phyloP scores from a whole-genome alignment of 2,329 filamentous ascomycete genomes.

The Calonectria hawksworthii region DNA sequence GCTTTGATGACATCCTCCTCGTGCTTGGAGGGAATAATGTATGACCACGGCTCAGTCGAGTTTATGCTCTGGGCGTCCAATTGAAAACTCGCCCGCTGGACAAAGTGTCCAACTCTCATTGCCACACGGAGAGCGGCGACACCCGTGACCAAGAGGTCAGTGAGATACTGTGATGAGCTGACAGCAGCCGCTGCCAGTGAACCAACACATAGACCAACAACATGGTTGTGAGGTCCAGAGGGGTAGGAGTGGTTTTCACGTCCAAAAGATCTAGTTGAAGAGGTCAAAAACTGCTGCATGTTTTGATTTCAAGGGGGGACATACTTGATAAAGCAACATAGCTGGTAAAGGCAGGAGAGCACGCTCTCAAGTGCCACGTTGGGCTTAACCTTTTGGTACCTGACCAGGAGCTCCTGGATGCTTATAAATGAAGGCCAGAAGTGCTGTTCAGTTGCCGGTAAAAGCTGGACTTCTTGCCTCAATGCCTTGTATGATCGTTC shows the following conservation, averaged over 20 bases:
- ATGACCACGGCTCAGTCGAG: slow-evolving; percentile 1
- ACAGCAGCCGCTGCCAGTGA: slow-evolving; percentile 10
- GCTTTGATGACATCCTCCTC: not conserved
- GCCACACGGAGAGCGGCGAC: slow-evolving; percentile 6
- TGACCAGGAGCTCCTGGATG: slow-evolving; percentile 2
- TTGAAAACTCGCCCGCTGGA: not conserved
- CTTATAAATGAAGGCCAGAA: slow-evolving; percentile 5
- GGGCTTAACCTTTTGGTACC: slow-evolving; percentile 9
- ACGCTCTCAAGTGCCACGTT: slow-evolving; percentile 3
- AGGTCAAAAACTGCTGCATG: not conserved
- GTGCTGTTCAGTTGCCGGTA: slow-evolving; percentile 2
- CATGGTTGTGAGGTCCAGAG: slow-evolving; percentile 7
- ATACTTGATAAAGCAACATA: slow-evolving; percentile 10
- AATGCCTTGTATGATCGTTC: slow-evolving; percentile 9
- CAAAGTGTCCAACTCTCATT: slow-evolving; percentile 2
- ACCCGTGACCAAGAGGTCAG: slow-evolving; percentile 9
- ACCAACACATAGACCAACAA: slow-evolving; percentile 4
- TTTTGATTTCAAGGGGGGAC: not conserved
- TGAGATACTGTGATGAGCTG: slow-evolving; percentile 6
- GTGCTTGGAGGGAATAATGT: slow-evolving; percentile 1
- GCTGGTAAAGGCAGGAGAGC: slow-evolving; percentile 3
- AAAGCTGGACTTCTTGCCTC: slow-evolving; percentile 9
- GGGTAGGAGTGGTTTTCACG: slow-evolving; percentile 1
- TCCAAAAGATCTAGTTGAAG: not conserved
- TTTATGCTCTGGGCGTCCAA: slow-evolving; percentile 1